Percentiles rank a stretch among this genome's conserved stretches.
These are phyloP conservation scores for Lodderomyces pseudojiufengensis DNA, from an alignment of 1,139 yeast species.

Conservation along the genomic window DNA sequence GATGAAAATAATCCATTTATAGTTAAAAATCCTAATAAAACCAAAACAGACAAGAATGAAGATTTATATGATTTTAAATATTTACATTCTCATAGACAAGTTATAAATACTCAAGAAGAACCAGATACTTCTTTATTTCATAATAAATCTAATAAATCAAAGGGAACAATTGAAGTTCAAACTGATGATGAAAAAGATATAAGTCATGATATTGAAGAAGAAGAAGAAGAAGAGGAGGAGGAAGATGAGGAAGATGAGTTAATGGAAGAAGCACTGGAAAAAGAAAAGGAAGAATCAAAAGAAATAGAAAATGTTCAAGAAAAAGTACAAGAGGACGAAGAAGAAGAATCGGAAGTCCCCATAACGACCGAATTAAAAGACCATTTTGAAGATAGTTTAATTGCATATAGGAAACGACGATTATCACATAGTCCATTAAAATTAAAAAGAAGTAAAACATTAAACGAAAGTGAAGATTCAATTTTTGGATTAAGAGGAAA, in stretches of 20 bases:
- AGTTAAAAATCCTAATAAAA: not conserved
- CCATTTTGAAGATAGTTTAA: slow-evolving; percentile 14
- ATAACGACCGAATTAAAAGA: slow-evolving; percentile 1
- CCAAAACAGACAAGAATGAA: not conserved
- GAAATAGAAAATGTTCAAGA: slow-evolving; percentile 5
- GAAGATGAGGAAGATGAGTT: slow-evolving; percentile 6
- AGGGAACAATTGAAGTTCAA: slow-evolving; percentile 9
- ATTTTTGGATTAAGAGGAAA: too few relatives aligned
- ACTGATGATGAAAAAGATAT: slow-evolving; percentile 13
- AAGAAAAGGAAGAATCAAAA: slow-evolving; percentile 8
- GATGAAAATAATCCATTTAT: not conserved
- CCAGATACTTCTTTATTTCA: slow-evolving; percentile 1
- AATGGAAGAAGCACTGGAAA: slow-evolving; percentile 11
- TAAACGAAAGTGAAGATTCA: slow-evolving; percentile 2
- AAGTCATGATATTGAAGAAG: slow-evolving; percentile 8
- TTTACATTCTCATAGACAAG: slow-evolving; percentile 16
- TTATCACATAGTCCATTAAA: slow-evolving; percentile 6
- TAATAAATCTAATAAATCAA: slow-evolving; percentile 2
- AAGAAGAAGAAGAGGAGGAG: slow-evolving; percentile 12
- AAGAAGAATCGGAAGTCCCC: slow-evolving; percentile 9
- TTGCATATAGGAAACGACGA: slow-evolving; percentile 11
- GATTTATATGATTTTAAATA: not conserved
- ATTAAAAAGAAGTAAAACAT: slow-evolving; percentile 7
- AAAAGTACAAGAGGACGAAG: too few relatives aligned
- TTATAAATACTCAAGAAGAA: slow-evolving; percentile 20